Conservation (phyloP, 129 eudicot species). For the Flaveria trinervia region DNA sequence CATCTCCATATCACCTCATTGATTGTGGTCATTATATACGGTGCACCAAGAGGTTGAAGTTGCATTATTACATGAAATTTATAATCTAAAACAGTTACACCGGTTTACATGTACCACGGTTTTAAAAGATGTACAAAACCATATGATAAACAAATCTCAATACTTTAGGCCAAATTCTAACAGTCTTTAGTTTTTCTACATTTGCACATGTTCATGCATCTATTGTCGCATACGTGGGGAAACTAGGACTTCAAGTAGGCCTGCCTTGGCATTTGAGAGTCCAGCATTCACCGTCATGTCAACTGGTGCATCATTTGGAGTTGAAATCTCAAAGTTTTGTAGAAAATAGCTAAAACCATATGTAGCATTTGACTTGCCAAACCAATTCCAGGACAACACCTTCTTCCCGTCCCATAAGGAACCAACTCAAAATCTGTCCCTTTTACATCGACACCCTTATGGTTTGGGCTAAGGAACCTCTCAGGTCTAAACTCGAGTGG, state of each 20-base stretch:
- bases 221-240: neutral
- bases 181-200: neutral
- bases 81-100: no score
- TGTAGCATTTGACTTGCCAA: neutral
- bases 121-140: neutral
- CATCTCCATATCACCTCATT: no score
- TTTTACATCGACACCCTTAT: neutral
- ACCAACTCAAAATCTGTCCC: neutral
- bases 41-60: no score
- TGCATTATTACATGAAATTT: no score
- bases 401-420: neutral
- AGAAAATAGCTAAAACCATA: constrained; percentile 2
- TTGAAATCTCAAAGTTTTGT: neutral
- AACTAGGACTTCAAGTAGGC: neutral
- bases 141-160: neutral
- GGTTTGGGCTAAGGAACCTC: neutral
- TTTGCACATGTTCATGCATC: neutral
- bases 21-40: no score
- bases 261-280: neutral
- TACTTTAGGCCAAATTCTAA: neutral
- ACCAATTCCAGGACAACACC: constrained; percentile 3
- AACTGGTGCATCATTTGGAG: neutral
- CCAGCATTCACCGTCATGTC: neutral
- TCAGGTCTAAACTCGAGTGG: neutral
- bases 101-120: neutral